Percentiles rank a stretch among this genome's conserved stretches.
phyloP scores from a whole-genome alignment of 208 protist genomes.

The Phytomonas serpens region DNA sequence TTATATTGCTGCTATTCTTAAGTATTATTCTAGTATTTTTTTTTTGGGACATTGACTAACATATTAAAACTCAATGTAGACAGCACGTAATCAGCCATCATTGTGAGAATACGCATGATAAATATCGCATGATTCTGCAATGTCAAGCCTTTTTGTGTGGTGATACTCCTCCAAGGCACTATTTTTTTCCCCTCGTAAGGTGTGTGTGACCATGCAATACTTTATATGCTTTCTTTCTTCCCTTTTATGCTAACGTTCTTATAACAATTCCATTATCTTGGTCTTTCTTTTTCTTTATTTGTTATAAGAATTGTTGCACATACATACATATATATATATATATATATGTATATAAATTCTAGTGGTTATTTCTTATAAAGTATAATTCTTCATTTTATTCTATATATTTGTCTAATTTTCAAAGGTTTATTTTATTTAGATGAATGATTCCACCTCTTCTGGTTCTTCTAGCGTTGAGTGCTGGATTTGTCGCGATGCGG shows the following conservation, averaged over 20 bases:
- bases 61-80: background rate
- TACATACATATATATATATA: background rate
- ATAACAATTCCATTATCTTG: background rate
- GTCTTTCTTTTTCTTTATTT: background rate
- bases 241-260: background rate
- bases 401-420: background rate
- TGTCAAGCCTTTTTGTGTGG: background rate
- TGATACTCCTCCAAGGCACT: background rate
- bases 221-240: background rate
- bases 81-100: too few species aligned
- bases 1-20: background rate
- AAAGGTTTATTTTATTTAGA: background rate
- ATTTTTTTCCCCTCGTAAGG: background rate
- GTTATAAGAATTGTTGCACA: background rate
- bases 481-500: conserved; percentile 60
- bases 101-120: background rate
- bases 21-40: conserved; percentile 3
- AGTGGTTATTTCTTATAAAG: conserved; percentile 9
- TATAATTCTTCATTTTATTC: conserved; percentile 3
- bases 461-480: conserved; percentile 22
- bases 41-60: background rate
- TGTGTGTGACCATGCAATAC: background rate
- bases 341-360: conserved; percentile 1
- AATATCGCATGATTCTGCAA: background rate
- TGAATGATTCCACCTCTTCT: background rate